Evolutionary conservation across 805 yeast species (phyloP).

Genomic region (Lipomyces lipofer): DNA sequence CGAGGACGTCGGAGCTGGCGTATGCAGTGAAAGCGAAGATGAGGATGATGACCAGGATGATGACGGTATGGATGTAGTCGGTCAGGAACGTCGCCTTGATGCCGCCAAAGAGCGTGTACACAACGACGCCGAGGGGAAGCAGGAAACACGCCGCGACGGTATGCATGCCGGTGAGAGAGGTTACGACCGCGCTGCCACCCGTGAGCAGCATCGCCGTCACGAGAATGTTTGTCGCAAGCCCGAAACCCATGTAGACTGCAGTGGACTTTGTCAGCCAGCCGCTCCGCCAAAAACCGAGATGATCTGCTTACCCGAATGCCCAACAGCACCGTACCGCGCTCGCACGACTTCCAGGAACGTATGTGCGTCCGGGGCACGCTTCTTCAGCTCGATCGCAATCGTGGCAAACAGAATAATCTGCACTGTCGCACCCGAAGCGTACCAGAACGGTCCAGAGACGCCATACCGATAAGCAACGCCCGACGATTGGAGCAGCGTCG

Average conservation of each 20-base stretch:
- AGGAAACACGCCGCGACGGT: slow-evolving; percentile 79
- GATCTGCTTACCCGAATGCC: slow-evolving; percentile 55
- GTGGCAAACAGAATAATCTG: slow-evolving; percentile 86
- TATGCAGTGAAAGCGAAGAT: slow-evolving; percentile 79
- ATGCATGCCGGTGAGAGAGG: slow-evolving; percentile 78
- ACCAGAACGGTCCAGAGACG: slow-evolving; percentile 71
- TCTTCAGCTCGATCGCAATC: slow-evolving; percentile 83
- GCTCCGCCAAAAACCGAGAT: neutral
- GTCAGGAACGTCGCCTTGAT: slow-evolving; percentile 79
- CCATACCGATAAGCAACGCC: slow-evolving; percentile 80
- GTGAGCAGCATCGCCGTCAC: slow-evolving; percentile 91
- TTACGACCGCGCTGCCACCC: slow-evolving; percentile 85
- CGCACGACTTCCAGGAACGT: slow-evolving; percentile 84
- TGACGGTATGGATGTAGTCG: slow-evolving; percentile 79
- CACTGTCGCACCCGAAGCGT: slow-evolving; percentile 89
- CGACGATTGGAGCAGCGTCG: slow-evolving; percentile 71
- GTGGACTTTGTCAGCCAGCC: neutral
- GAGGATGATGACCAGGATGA: slow-evolving; percentile 72
- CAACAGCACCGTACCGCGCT: slow-evolving; percentile 73
- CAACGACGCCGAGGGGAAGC: slow-evolving; percentile 75
- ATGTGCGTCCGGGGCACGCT: slow-evolving; percentile 88
- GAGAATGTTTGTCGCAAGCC: slow-evolving; percentile 80
- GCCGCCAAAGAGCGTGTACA: slow-evolving; percentile 79
- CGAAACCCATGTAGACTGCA: slow-evolving; percentile 52
- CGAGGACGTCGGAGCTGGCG: slow-evolving; percentile 67